Base-by-base conservation (phyloP, 305 asterid species). In the Fraxinus velutina region DNA sequence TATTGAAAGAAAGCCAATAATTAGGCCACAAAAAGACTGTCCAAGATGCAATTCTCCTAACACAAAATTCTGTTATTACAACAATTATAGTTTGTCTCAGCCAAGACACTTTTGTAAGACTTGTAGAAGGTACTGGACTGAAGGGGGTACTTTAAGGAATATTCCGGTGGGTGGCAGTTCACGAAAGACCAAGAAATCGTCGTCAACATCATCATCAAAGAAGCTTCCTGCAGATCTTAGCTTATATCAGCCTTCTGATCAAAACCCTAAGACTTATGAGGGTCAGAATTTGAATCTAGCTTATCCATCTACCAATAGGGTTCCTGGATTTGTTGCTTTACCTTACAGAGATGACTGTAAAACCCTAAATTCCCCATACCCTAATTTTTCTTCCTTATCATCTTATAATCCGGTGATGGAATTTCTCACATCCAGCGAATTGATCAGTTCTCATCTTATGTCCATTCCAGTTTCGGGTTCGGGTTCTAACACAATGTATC, bases 91-190 rank as follows among this genome's bases (percentile, higher is more conserved):
- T 30, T 82, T 89, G 0, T 74, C 91, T 52, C 91, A 89, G 70
- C 91, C 91, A 33, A 85, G 91, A 68, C 87, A 87, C 83, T 87
- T 89, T 27, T 89, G 91, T 78, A 89, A 89, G 80, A 85, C 90
- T 33, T 89, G 91, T 78, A 79, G 90, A 78, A 87, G 91, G 87
- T 88, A 88, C 70, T 88, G 91, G 91, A 88, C 91, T 32, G 88
- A 86, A 60, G 91, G 91, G 0, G 91, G 91, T 0, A 82, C 90
- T 27, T 77, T 89, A 24, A 87, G 90, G 57, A 89, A 80, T 78
- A 90, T 89, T 52, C 91, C 91, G 0, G 91, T 88, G 1, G 91
- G 91, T 5, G 91, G 91, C 1, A 87, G 90, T 42, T 89, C 91
- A 6, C 80, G 91, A 13, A 89, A 89, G 57, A 84, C 87, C 75